phyloP scores from a whole-genome alignment of 345 rosid genomes.

The Clausena lansium region DNA sequence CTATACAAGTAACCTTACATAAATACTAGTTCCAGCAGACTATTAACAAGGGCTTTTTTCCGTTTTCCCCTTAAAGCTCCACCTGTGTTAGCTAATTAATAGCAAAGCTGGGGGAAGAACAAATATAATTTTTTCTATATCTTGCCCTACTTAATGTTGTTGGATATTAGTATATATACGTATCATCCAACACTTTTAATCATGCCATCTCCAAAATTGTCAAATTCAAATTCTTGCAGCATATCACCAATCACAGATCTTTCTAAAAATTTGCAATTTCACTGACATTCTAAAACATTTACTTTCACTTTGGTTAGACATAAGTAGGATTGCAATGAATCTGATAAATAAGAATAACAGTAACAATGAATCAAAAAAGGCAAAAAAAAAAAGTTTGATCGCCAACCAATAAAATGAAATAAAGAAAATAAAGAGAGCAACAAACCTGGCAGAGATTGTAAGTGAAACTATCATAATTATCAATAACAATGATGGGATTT shows the following conservation, averaged over 20 bases:
- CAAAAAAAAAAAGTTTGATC: neutral
- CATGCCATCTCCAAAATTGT: neutral
- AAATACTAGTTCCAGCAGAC: no score
- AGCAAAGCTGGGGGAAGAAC: neutral
- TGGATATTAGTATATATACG: neutral
- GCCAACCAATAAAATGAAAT: neutral
- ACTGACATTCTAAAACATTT: neutral
- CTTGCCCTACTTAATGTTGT: neutral
- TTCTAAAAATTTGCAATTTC: neutral
- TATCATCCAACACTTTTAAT: neutral
- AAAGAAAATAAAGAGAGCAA: neutral
- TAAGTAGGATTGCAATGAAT: no score
- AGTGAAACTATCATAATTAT: constrained; percentile 95
- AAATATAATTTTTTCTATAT: neutral
- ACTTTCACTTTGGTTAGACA: neutral
- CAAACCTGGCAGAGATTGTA: constrained; percentile 93
- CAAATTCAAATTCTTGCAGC: neutral
- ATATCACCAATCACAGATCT: neutral
- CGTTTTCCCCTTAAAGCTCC: neutral
- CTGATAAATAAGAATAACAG: neutral
- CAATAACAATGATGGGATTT: constrained; percentile 75
- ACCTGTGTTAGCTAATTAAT: neutral
- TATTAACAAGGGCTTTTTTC: no score
- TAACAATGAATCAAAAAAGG: neutral
- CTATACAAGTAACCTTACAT: neutral